A percentile compares a stretch with the other conserved stretches of the same genome.
Evolutionary conservation across 805 yeast genomes (phyloP).

Genomic region (Candida andamanensis): DNA sequence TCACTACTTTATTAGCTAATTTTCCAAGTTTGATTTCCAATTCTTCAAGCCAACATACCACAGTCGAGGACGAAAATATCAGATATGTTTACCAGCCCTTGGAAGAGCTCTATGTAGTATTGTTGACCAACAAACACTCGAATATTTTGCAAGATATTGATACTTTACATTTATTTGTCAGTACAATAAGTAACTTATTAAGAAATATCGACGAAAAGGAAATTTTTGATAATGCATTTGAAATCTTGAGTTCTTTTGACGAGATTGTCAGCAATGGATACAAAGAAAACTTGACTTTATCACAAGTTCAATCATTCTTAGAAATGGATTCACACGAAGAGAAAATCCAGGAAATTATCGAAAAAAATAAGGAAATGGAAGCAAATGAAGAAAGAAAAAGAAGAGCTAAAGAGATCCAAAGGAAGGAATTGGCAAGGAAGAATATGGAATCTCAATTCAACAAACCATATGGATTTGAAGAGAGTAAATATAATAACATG

Average conservation of each 20-base stretch:
- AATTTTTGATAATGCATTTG: slow-evolving; percentile 79
- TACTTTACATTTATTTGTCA: slow-evolving; percentile 80
- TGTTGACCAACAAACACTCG: slow-evolving; percentile 85
- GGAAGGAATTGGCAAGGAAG: slow-evolving; percentile 65
- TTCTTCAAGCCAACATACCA: slow-evolving; percentile 77
- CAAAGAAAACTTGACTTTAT: slow-evolving; percentile 75
- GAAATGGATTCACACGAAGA: slow-evolving; percentile 99
- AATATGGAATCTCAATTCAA: slow-evolving; percentile 46
- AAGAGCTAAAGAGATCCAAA: slow-evolving; percentile 85
- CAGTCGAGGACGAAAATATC: slow-evolving; percentile 86
- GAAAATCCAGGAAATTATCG: slow-evolving; percentile 96
- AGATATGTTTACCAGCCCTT: slow-evolving; percentile 95
- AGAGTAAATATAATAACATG: slow-evolving; percentile 9
- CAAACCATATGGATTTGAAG: slow-evolving; percentile 12
- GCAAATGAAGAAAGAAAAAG: slow-evolving; percentile 96
- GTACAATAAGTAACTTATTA: slow-evolving; percentile 71
- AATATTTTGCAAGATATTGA: slow-evolving; percentile 93
- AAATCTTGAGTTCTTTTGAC: slow-evolving; percentile 85
- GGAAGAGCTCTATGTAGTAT: slow-evolving; percentile 86
- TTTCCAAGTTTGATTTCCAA: slow-evolving; percentile 77
- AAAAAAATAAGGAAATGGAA: slow-evolving; percentile 92
- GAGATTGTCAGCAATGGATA: slow-evolving; percentile 88
- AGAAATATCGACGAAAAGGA: slow-evolving; percentile 76
- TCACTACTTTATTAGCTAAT: slow-evolving; percentile 77
- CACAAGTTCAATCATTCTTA: slow-evolving; percentile 83